Percentiles rank a stretch among this genome's conserved stretches.
Conservation (phyloP, 2,329 filamentous ascomycete genomes). For the Venturia effusa region DNA sequence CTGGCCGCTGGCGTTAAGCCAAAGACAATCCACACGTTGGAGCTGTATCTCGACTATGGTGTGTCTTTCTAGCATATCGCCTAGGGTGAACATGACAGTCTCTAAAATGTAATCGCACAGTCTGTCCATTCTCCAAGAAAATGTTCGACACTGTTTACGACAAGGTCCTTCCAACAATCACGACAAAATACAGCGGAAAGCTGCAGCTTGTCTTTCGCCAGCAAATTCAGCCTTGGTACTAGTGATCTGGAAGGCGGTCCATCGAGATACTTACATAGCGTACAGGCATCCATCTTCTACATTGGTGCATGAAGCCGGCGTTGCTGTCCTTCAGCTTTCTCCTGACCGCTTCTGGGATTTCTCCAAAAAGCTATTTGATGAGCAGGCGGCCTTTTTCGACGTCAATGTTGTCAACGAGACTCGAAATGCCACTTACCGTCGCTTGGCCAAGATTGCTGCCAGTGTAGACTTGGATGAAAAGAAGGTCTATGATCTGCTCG, state of each 20-base stretch:
- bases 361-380: constrained; percentile 54
- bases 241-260: constrained; percentile 41
- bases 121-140: constrained; percentile 67
- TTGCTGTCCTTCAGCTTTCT: constrained; percentile 63
- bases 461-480: constrained; percentile 59
- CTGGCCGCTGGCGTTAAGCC: constrained; percentile 38
- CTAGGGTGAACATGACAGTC: neutral
- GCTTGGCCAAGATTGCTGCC: constrained; percentile 64
- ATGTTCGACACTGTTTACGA: constrained; percentile 68
- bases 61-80: neutral
- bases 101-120: constrained; percentile 20
- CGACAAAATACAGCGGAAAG: constrained; percentile 46
- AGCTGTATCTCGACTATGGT: constrained; percentile 32
- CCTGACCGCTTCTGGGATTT: constrained; percentile 73
- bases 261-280: neutral
- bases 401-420: constrained; percentile 72
- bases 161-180: constrained; percentile 54
- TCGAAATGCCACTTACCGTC: constrained; percentile 71
- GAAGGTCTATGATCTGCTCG: constrained; percentile 58
- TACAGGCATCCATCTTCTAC: constrained; percentile 19
- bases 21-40: constrained; percentile 40
- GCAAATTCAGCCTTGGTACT: constrained; percentile 93
- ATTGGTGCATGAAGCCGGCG: constrained; percentile 65
- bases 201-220: constrained; percentile 77
- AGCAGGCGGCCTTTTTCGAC: constrained; percentile 75